These are phyloP conservation scores for Phytophthora ohioensis DNA, from an alignment of 352 stramenopile genomes.

Conservation along the genomic window DNA sequence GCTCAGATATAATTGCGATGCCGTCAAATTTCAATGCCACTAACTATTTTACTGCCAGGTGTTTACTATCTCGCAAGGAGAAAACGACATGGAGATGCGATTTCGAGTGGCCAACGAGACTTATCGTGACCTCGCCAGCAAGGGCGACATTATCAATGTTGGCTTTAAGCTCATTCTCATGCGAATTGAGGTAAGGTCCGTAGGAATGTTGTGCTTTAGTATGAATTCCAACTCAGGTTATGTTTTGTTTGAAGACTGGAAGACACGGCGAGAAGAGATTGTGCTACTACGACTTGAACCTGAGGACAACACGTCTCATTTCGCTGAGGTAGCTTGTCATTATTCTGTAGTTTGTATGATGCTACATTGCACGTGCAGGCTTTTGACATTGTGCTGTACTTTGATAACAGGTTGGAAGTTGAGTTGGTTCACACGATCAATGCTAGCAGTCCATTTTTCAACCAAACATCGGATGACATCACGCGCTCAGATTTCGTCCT, in stretches of 20 bases:
- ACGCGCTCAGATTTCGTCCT: conserved; percentile 56
- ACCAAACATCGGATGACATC: conserved; percentile 44
- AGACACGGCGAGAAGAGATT: conserved; percentile 54
- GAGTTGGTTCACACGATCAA: conserved; percentile 64
- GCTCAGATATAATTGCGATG: not conserved
- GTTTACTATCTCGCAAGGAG: conserved; percentile 51
- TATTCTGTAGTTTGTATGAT: not conserved
- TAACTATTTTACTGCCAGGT: conserved; percentile 31
- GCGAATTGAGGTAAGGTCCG: conserved; percentile 54
- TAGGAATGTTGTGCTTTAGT: not conserved
- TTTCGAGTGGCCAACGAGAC: conserved; percentile 71
- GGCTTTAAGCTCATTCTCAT: conserved; percentile 75
- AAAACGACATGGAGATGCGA: conserved; percentile 51
- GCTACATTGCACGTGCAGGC: not conserved
- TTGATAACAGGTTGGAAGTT: conserved; percentile 48
- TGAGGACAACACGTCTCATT: conserved; percentile 60
- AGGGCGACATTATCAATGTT: conserved; percentile 62
- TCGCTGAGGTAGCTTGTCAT: conserved; percentile 44
- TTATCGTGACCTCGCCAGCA: conserved; percentile 46
- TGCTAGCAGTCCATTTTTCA: conserved; percentile 53
- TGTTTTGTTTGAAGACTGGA: conserved; percentile 38
- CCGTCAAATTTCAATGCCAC: not conserved
- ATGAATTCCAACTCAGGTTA: not conserved
- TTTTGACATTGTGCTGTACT: not conserved
- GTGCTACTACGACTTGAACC: conserved; percentile 69